Evolutionary conservation across 1,284 basidiomycete genomes (phyloP), one percentile per base, ranked within the genome.

Genomic region (Acaromyces ingoldii): DNA sequence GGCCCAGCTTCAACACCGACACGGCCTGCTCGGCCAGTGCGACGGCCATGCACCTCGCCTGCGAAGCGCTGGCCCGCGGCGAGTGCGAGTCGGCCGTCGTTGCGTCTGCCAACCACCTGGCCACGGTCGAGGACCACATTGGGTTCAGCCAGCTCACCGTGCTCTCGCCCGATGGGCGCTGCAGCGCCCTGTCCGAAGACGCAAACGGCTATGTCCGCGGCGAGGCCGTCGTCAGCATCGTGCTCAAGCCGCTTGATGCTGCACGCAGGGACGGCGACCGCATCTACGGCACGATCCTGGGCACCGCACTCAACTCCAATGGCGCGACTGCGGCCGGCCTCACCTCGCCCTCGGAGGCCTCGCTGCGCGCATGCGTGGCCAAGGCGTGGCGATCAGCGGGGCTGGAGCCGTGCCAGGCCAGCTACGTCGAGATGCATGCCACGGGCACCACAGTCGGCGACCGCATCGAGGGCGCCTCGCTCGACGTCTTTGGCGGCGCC

Each of bases 381-480:
- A 38, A 39, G 10, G 54, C 60, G 3, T 62, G 49, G 42, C 36
- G 26, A 11, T 36, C 52, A 24, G 41, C 54, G 10, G 40, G 46
- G 7, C 55, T 48, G 34, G 29, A 49, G 10, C 43, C 48, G 7
- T 25, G 10, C 17, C 52, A 58, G 28, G 40, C 47, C 17, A 49
- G 17, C 0, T 60, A 57, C 19, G 52, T 60, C 11, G 60, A 62
- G 46, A 44, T 39, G 17, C 60, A 62, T 29, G 60, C 46, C 19
- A 62, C 60, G 3, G 60, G 60, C 38, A 62, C 60, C 7, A 41
- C 46, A 6, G 60, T 60, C 24, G 60, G 60, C 48, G 60, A 62
- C 43, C 58, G 52, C 1, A 56, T 52, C 28, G 60, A 62, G 41
- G 57, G 48, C 11, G 55, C 55, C 19, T 52, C 49, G 11, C 41